Conservation (phyloP, 164 flowering plant genomes). For the Stephania yunnanensis region DNA sequence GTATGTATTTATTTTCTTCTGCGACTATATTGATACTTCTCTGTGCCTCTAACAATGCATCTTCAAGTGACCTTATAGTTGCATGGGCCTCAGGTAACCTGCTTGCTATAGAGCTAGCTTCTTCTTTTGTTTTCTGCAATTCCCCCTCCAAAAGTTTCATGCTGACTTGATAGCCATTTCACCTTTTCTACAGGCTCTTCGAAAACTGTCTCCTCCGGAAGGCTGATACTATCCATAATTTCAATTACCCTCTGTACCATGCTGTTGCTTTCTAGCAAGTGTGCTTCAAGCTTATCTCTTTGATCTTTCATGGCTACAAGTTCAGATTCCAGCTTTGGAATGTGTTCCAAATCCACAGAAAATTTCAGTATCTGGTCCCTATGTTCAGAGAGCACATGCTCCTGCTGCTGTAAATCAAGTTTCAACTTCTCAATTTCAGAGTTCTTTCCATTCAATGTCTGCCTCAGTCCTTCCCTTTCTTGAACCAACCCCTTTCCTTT, state of each 20-base stretch:
- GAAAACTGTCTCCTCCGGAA: conserved; percentile 39
- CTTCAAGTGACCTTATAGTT: conserved; percentile 41
- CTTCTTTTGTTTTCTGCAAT: conserved; percentile 44
- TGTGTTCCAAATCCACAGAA: conserved; percentile 41
- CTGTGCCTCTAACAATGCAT: too few relatives aligned
- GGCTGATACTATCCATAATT: conserved; percentile 42
- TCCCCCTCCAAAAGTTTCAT: conserved; percentile 41
- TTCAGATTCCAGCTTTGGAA: conserved; percentile 57
- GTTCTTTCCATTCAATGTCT: conserved; percentile 53
- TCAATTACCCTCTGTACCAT: conserved; percentile 48
- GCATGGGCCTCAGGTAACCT: conserved; percentile 45
- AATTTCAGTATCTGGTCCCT: conserved; percentile 42
- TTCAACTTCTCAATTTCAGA: conserved; percentile 67
- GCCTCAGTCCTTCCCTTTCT: conserved; percentile 72
- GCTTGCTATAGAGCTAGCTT: conserved; percentile 32
- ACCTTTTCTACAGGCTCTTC: conserved; percentile 66
- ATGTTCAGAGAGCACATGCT: conserved; percentile 35
- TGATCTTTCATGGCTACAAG: conserved; percentile 41
- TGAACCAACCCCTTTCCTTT: conserved; percentile 95
- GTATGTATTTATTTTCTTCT: too few relatives aligned
- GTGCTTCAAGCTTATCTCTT: conserved; percentile 54
- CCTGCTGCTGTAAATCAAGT: conserved; percentile 51
- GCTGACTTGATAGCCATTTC: conserved; percentile 48
- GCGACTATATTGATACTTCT: too few relatives aligned
- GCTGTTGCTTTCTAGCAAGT: conserved; percentile 54